Evolutionary conservation across 202 grass and related monocot species (phyloP), one percentile per base, ranked within the genome.

Genomic region (Dendrocalamus latiflorus): DNA sequence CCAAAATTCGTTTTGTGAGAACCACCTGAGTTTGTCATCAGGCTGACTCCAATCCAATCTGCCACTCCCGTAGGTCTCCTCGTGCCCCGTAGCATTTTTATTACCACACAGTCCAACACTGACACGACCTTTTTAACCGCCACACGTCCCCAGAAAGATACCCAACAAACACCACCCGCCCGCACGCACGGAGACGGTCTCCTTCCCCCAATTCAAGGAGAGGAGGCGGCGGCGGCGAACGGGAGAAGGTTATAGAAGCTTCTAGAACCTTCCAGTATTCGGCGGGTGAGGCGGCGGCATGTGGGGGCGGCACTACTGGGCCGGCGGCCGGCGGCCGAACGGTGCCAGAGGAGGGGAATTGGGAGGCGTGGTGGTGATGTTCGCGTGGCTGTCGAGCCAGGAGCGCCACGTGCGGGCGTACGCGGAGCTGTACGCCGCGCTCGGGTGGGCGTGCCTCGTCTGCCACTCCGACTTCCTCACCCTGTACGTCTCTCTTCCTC

Each of bases 281-380:
- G 8, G 24, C 18, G 65, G 47, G 30, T 33, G 30, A 33, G 33
- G 33, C 33, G 33, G 33, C 33, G 33, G 33, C 61, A 92, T 92
- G 93, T 94, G 93, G 93, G 93, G 93, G 69, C 83, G 93, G 47
- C 84, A 87, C 88, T 95, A 95, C 67, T 95, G 93, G 93, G 88
- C 81, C 58, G 79, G 67, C 14, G 78, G 56, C 5, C 72, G 58
- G 58, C 86, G 37, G 43, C 83, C 79, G 55, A 38, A 55, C 55
- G 48, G 2, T 9, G 78, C 12, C 3, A 54, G 66, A 18, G 78
- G 49, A 9, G 22, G 4, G 9, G 65, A 42, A n/a, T 58, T 38
- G 30, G 43, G 12, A 64, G 93, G 89, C 48, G 90, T 93, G 68
- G 91, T 97, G 69, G 94, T 97, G 75, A 68, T 96, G 86, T 93